A percentile compares a stretch with the other conserved stretches of the same genome.
phyloP scores from a whole-genome alignment of 129 eudicot genomes.

The Saposhnikovia divaricata region DNA sequence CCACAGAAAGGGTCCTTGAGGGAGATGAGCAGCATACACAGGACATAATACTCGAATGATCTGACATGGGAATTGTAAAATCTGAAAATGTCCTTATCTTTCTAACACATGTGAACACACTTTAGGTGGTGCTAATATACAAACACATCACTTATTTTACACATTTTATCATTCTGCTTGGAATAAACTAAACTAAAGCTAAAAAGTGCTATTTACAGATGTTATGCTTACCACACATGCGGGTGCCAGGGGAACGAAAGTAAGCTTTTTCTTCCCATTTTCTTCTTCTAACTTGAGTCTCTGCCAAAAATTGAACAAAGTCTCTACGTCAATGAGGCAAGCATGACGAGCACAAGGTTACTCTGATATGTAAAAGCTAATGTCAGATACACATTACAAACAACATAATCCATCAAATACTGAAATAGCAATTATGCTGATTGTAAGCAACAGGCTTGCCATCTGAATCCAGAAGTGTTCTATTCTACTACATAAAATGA shows the following conservation, averaged over 20 bases:
- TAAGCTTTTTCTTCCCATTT: constrained; percentile 56
- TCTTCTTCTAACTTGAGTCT: constrained; percentile 62
- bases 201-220: too few relatives aligned
- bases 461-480: too few relatives aligned
- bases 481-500: too few relatives aligned
- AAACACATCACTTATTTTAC: not conserved
- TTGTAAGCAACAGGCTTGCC: too few relatives aligned
- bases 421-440: too few relatives aligned
- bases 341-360: not conserved
- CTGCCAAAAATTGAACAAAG: constrained; percentile 23
- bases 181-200: not conserved
- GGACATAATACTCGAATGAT: constrained; percentile 76
- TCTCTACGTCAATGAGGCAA: not conserved
- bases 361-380: too few relatives aligned
- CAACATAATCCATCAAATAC: too few relatives aligned
- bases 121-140: not conserved
- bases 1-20: constrained; percentile 58
- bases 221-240: constrained; percentile 77
- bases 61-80: constrained; percentile 22
- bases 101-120: not conserved
- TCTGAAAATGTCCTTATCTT: not conserved
- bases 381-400: too few relatives aligned
- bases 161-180: not conserved
- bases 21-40: constrained; percentile 79
- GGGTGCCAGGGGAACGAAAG: constrained; percentile 89